These are phyloP conservation scores for Neurospora pannonica DNA, from an alignment of 495 filamentous ascomycete species.

Conservation along the genomic window DNA sequence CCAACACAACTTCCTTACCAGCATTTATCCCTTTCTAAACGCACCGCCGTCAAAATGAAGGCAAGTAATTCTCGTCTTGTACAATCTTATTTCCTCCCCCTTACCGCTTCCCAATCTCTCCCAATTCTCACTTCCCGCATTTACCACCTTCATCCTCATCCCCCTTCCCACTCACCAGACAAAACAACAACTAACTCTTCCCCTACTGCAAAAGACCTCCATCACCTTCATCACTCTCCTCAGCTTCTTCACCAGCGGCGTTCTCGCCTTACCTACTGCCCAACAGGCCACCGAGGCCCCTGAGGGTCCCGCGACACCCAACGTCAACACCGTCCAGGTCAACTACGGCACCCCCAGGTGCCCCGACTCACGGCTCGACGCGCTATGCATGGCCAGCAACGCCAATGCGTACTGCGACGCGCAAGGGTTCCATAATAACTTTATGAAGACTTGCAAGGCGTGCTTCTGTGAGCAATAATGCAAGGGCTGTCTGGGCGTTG, in stretches of 20 bases:
- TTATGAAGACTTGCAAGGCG: constrained; percentile 10
- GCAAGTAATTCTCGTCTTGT: background rate
- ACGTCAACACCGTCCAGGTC: background rate
- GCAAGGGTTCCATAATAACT: constrained; percentile 11
- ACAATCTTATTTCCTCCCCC: background rate
- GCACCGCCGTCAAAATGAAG: background rate
- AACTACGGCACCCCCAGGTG: constrained; percentile 10
- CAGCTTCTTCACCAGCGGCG: background rate
- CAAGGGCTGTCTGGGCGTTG: background rate
- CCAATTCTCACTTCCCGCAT: too few species aligned
- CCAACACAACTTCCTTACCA: background rate
- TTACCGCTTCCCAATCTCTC: background rate
- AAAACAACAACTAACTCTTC: constrained; percentile 1
- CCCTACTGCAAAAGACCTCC: background rate
- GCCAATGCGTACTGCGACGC: constrained; percentile 12
- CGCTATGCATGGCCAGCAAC: constrained; percentile 12
- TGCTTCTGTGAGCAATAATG: background rate
- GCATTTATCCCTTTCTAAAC: background rate
- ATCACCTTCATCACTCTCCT: background rate
- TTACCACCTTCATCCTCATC: too few species aligned
- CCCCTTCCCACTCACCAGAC: background rate
- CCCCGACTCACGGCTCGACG: constrained; percentile 3
- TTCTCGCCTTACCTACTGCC: background rate
- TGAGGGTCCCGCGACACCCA: background rate
- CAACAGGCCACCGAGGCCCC: background rate